Percentiles rank a stretch among this genome's conserved stretches.
phyloP scores from a whole-genome alignment of 1,284 basidiomycete species.

The Cystobasidiaceae sp. region DNA sequence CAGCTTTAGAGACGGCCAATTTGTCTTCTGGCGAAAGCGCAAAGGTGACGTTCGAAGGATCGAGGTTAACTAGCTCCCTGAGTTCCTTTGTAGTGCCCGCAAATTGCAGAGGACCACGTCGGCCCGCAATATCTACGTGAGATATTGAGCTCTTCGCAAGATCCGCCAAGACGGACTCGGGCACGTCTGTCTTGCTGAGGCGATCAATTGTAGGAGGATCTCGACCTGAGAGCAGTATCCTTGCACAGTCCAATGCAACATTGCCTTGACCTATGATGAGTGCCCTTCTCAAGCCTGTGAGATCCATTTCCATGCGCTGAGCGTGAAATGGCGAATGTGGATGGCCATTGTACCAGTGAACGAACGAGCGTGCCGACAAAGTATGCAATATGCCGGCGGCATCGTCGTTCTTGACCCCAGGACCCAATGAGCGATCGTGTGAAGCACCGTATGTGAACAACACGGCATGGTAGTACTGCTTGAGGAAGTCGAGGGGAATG shows the following conservation, averaged over 20 bases:
- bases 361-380: conserved; percentile 74
- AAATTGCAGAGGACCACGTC: conserved; percentile 81
- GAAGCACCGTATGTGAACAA: conserved; percentile 76
- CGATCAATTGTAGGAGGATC: conserved; percentile 52
- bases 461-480: conserved; percentile 70
- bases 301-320: conserved; percentile 50
- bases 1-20: conserved; percentile 45
- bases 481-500: conserved; percentile 58
- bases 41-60: conserved; percentile 59
- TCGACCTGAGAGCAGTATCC: conserved; percentile 66
- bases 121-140: conserved; percentile 75
- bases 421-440: conserved; percentile 48
- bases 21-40: conserved; percentile 46
- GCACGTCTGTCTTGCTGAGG: conserved; percentile 73
- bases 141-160: conserved; percentile 62
- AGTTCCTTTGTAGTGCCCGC: conserved; percentile 94
- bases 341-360: conserved; percentile 97
- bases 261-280: conserved; percentile 93
- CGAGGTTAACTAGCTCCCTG: conserved; percentile 76
- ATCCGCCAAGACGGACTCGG: conserved; percentile 65
- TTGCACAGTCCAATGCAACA: conserved; percentile 87
- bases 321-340: conserved; percentile 55
- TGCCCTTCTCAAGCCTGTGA: conserved; percentile 63
- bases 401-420: conserved; percentile 43
- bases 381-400: conserved; percentile 52